A percentile compares a stretch with the other conserved stretches of the same genome.
These are phyloP conservation scores for Cicer arietinum DNA, from an alignment of 306 rosid species.

Conservation along the genomic window DNA sequence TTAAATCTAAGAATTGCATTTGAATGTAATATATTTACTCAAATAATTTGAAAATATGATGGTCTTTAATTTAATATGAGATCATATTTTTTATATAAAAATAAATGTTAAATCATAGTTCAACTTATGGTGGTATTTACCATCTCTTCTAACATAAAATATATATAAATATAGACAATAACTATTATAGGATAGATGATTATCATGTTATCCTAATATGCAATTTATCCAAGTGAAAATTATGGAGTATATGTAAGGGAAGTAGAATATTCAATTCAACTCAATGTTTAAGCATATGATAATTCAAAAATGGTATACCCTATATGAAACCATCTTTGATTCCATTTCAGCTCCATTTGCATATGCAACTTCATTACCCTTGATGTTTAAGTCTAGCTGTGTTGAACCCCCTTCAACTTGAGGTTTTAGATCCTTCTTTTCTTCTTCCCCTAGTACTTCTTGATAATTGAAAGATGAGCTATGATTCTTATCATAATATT, in stretches of 20 bases:
- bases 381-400: conserved; percentile 76
- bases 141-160: too few relatives aligned
- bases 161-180: neutral
- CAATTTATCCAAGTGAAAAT: conserved; percentile 9
- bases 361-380: conserved; percentile 67
- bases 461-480: conserved; percentile 51
- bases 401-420: conserved; percentile 57
- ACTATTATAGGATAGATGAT: neutral
- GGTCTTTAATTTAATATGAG: too few relatives aligned
- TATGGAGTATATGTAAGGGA: conserved; percentile 29
- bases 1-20: too few relatives aligned
- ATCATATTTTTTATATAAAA: too few relatives aligned
- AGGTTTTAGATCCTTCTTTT: conserved; percentile 53
- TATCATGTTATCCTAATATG: conserved; percentile 18
- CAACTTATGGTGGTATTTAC: too few relatives aligned
- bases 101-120: too few relatives aligned
- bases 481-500: conserved; percentile 42
- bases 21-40: too few relatives aligned
- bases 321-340: conserved; percentile 58
- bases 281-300: conserved; percentile 18
- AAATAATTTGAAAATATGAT: too few relatives aligned
- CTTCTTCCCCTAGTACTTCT: conserved; percentile 43
- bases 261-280: conserved; percentile 32
- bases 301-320: conserved; percentile 47
- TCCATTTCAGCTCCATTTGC: conserved; percentile 63